Percentiles rank a stretch among this genome's conserved stretches.
Evolutionary conservation across 257 asterid species (phyloP).

Genomic region (Striga asiatica): DNA sequence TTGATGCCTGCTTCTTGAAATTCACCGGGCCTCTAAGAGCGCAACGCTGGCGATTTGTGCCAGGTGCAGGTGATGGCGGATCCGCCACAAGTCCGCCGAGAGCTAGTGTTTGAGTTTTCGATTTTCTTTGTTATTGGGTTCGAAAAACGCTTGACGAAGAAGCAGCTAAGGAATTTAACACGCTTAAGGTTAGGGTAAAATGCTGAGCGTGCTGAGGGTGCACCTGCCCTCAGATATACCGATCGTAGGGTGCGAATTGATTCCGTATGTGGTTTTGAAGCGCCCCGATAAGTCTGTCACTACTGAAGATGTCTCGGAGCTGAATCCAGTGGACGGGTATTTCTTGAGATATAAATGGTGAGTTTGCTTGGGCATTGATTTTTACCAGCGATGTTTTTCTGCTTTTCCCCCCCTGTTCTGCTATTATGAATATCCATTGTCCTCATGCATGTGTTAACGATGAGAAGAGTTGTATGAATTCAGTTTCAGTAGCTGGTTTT

Average conservation of each 20-base stretch:
- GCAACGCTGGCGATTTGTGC: conserved; percentile 59
- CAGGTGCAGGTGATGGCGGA: conserved; percentile 70
- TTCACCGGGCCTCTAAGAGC: conserved; percentile 22
- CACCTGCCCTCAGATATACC: conserved; percentile 98
- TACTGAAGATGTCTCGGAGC: conserved; percentile 70
- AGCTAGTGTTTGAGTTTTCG: conserved; percentile 18
- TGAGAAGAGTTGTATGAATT: neutral
- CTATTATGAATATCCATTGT: neutral
- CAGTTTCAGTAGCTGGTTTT: neutral
- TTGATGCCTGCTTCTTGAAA: neutral
- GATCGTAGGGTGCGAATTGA: conserved; percentile 88
- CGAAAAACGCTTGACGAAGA: conserved; percentile 9
- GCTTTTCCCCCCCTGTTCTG: neutral
- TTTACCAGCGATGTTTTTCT: neutral
- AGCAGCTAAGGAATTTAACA: conserved; percentile 18
- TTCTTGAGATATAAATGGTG: conserved; percentile 82
- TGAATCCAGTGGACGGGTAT: conserved; percentile 55
- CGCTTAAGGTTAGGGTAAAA: conserved; percentile 27
- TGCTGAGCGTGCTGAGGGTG: conserved; percentile 88
- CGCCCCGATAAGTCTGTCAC: conserved; percentile 46
- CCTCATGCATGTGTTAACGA: neutral
- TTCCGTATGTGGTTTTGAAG: conserved; percentile 72
- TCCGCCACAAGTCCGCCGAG: conserved; percentile 59
- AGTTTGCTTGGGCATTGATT: conserved; percentile 12
- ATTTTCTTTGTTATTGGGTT: conserved; percentile 18